Conservation (phyloP, 2,329 filamentous ascomycete genomes). For the Botrytis elliptica region DNA sequence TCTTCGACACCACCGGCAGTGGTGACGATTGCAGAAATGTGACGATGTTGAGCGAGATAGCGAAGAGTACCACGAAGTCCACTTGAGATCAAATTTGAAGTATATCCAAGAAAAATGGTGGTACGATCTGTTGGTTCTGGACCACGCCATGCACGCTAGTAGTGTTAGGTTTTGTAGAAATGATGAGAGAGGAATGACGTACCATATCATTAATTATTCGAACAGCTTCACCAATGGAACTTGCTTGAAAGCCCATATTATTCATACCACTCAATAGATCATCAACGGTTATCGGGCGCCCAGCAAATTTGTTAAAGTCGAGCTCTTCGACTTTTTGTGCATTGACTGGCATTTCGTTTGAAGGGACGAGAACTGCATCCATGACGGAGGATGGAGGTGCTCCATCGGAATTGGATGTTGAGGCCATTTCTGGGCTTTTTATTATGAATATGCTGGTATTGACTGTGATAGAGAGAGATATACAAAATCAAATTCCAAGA, state of each 20-base stretch:
- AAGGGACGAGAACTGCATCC: slow-evolving; percentile 81
- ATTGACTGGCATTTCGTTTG: slow-evolving; percentile 74
- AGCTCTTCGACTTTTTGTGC: slow-evolving; percentile 84
- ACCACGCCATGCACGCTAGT: slow-evolving; percentile 74
- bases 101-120: slow-evolving; percentile 96
- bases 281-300: slow-evolving; percentile 75
- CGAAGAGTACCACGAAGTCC: slow-evolving; percentile 88
- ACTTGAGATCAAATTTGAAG: slow-evolving; percentile 95
- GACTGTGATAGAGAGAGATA: background rate
- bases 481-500: background rate
- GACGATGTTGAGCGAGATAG: slow-evolving; percentile 88
- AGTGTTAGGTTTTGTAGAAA: background rate
- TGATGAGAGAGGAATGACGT: slow-evolving; percentile 26
- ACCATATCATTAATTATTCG: slow-evolving; percentile 97
- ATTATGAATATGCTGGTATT: background rate
- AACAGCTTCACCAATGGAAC: slow-evolving; percentile 79
- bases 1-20: slow-evolving; percentile 95
- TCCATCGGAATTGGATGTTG: slow-evolving; percentile 19
- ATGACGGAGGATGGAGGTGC: slow-evolving; percentile 62
- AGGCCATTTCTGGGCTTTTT: slow-evolving; percentile 8
- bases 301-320: slow-evolving; percentile 82
- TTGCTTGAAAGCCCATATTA: slow-evolving; percentile 82
- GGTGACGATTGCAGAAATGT: slow-evolving; percentile 90
- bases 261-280: slow-evolving; percentile 81
- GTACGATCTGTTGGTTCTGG: slow-evolving; percentile 75